These are phyloP conservation scores for Leptographium flavum DNA, from an alignment of 2,329 filamentous ascomycete genomes.

Conservation along the genomic window DNA sequence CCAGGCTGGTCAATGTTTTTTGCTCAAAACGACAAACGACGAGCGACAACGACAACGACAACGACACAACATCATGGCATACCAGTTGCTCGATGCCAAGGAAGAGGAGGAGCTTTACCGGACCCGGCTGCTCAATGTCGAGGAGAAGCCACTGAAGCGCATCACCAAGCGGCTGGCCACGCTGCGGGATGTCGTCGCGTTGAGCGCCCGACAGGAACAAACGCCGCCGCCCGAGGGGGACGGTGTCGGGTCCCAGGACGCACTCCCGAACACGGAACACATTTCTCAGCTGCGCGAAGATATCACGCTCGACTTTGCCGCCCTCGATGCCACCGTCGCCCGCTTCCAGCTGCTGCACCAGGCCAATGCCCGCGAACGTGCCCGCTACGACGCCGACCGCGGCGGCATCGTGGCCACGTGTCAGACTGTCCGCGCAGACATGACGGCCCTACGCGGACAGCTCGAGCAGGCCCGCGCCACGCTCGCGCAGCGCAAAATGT, in stretches of 20 bases:
- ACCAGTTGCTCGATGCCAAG: slow-evolving; percentile 56
- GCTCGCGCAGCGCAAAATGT: slow-evolving; percentile 65
- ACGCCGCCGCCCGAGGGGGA: slow-evolving; percentile 50
- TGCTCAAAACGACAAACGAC: too few species aligned
- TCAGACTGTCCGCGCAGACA: slow-evolving; percentile 62
- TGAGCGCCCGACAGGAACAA: slow-evolving; percentile 35
- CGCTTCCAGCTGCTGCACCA: slow-evolving; percentile 77
- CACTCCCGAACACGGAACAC: slow-evolving; percentile 20
- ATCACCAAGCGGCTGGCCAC: slow-evolving; percentile 68
- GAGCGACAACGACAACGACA: background rate
- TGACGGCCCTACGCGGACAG: slow-evolving; percentile 54
- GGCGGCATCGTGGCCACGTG: slow-evolving; percentile 65
- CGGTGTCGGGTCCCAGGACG: slow-evolving; percentile 1
- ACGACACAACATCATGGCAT: slow-evolving; percentile 18
- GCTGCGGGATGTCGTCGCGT: slow-evolving; percentile 47
- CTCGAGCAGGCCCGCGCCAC: slow-evolving; percentile 64
- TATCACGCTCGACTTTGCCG: slow-evolving; percentile 73
- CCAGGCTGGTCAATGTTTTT: too few species aligned
- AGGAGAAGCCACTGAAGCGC: slow-evolving; percentile 84
- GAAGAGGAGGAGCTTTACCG: slow-evolving; percentile 81
- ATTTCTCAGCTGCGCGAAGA: slow-evolving; percentile 66
- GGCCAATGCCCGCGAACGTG: slow-evolving; percentile 70
- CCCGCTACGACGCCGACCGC: slow-evolving; percentile 71
- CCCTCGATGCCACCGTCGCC: slow-evolving; percentile 73
- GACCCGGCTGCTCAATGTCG: slow-evolving; percentile 70